Base-by-base conservation (phyloP, 768 basidiomycete species). In the Rhizopogon rudus region DNA sequence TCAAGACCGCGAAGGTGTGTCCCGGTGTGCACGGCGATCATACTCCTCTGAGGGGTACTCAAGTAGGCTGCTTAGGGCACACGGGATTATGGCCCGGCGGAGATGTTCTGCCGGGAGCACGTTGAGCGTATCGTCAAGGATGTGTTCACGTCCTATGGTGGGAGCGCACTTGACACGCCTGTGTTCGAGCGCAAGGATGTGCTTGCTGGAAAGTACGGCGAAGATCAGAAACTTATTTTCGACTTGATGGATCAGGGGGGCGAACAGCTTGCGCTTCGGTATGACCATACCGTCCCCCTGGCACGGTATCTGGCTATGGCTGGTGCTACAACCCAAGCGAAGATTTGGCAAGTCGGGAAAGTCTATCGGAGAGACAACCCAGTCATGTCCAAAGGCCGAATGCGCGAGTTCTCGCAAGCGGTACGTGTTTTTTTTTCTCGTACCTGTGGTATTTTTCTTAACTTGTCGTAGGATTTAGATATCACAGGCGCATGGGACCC, bases 321-420 rank as follows among this genome's bases (percentile, higher is more conserved):
- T 56, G 89, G 92, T n/a, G 84, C 83, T n/a, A 86, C 78, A 59
- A 74, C 80, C 6, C 84, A 86, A 61, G 75, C 85, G 58, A 98
- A 98, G 73, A 69, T 98, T 13, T 99, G 93, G 87, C 97, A 98
- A 70, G 86, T 99, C 50, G 95, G 94, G n/a, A 99, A 98, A 73
- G 97, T 99, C 17, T 99, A 98, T 71, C 78, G 97, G 58, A 76
- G 97, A 66, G 97, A 99, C 72, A 93, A 87, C 60, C 97, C 97
- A 0, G 95, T 95, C 54, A 94, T 98, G 88, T 88, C 87, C 29
- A 99, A 99, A 75, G 97, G 97, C 0, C 80, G 97, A 28, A 97
- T 99, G 95, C 83, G 97, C 56, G 97, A 99, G 75, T 99, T 99
- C 66, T 92, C 89, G 65, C 97, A 99, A 71, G 97, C 96, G 59